Percentiles rank a stretch among this genome's conserved stretches.
Evolutionary conservation across 2,329 filamentous ascomycete species (phyloP).

Genomic region (Mollisia scopiformis): DNA sequence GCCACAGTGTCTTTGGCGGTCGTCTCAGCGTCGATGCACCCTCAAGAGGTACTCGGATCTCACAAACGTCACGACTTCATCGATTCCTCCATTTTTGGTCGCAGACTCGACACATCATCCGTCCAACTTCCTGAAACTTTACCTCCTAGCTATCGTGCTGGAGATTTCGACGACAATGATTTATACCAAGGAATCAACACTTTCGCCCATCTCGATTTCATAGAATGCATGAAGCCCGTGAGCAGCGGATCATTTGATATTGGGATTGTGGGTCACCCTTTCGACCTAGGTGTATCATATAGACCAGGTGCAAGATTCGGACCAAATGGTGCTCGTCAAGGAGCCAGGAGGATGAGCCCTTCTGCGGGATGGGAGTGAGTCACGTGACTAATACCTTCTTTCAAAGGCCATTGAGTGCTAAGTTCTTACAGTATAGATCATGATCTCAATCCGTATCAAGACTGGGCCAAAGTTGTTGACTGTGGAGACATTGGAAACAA

Average conservation of each 20-base stretch:
- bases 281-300: slow-evolving; percentile 35
- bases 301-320: slow-evolving; percentile 36
- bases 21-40: slow-evolving; percentile 2
- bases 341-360: slow-evolving; percentile 29
- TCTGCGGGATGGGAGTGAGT: slow-evolving; percentile 31
- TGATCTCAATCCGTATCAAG: slow-evolving; percentile 32
- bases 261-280: slow-evolving; percentile 35
- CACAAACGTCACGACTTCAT: slow-evolving; percentile 20
- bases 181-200: slow-evolving; percentile 25
- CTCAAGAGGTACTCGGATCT: slow-evolving; percentile 2
- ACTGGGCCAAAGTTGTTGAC: slow-evolving; percentile 33
- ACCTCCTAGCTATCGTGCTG: slow-evolving; percentile 22
- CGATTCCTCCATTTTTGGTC: slow-evolving; percentile 25
- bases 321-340: slow-evolving; percentile 34
- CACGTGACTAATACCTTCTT: neutral
- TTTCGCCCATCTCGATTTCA: slow-evolving; percentile 33
- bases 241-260: slow-evolving; percentile 34
- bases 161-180: slow-evolving; percentile 15
- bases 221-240: slow-evolving; percentile 28
- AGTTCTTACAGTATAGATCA: slow-evolving; percentile 32
- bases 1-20: neutral
- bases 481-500: slow-evolving; percentile 36
- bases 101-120: slow-evolving; percentile 1
- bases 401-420: slow-evolving; percentile 3
- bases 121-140: slow-evolving; percentile 20